Conservation (phyloP, 345 rosid genomes). For the Syzygium grande region DNA sequence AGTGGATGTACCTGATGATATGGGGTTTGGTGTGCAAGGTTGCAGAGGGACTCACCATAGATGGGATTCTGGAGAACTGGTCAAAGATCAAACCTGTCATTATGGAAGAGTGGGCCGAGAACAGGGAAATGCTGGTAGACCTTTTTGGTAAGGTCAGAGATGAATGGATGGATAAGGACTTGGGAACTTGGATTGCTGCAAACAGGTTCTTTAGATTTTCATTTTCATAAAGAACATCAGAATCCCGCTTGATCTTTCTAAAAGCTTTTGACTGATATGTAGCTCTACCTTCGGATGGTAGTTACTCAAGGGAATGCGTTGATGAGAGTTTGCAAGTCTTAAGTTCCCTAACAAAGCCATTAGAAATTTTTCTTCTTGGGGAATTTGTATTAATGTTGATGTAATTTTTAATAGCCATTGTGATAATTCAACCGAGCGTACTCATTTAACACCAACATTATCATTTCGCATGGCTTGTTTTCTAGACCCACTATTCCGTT, state of each 20-base stretch:
- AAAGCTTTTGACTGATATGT: neutral
- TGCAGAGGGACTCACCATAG: conserved; percentile 63
- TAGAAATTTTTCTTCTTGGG: neutral
- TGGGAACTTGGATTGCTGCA: conserved; percentile 87
- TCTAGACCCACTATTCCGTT: neutral
- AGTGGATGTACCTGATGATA: conserved; percentile 6
- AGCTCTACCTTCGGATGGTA: neutral
- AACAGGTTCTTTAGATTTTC: conserved; percentile 43
- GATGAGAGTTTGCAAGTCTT: neutral
- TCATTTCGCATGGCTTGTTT: neutral
- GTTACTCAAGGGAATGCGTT: neutral
- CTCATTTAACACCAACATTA: neutral
- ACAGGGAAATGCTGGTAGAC: conserved; percentile 51
- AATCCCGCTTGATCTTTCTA: neutral
- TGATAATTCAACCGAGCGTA: neutral
- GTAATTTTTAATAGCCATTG: neutral
- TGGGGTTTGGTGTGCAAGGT: conserved; percentile 38
- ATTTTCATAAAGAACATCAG: neutral
- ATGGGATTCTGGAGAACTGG: conserved; percentile 70
- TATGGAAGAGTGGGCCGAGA: conserved; percentile 78
- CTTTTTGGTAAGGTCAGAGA: conserved; percentile 89
- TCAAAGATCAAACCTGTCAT: conserved; percentile 66
- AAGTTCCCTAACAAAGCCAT: neutral
- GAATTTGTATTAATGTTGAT: neutral
- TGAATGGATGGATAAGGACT: conserved; percentile 75